These are phyloP conservation scores for Tilletia horrida DNA, from an alignment of 1,284 basidiomycete species.

Conservation along the genomic window DNA sequence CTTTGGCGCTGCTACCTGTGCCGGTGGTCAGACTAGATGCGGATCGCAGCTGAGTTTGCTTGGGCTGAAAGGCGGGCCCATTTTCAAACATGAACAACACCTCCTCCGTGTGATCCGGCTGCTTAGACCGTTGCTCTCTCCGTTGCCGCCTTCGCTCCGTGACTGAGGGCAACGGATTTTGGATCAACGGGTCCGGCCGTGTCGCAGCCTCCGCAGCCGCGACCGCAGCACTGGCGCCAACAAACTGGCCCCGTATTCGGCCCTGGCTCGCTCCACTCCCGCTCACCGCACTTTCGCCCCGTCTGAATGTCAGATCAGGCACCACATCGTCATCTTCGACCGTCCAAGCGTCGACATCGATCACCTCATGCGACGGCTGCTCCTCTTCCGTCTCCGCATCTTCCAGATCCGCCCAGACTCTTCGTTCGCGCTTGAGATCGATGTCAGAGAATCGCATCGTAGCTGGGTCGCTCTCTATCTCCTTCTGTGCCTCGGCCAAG, in stretches of 20 bases:
- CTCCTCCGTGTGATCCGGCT: background rate
- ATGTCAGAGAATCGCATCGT: conserved; percentile 1
- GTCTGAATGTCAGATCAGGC: background rate
- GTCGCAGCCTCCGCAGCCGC: no score
- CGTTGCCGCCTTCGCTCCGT: no score
- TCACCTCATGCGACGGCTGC: background rate
- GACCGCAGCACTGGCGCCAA: no score
- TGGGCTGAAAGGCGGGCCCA: background rate
- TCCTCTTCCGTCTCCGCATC: background rate
- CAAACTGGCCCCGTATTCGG: background rate
- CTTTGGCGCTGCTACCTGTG: no score
- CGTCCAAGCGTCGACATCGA: background rate
- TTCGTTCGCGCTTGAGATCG: conserved; percentile 1
- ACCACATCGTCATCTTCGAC: background rate
- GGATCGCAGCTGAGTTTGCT: no score
- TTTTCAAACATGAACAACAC: background rate
- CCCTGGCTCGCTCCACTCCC: background rate
- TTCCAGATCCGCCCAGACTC: conserved; percentile 3
- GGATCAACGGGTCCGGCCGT: no score
- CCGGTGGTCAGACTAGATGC: no score
- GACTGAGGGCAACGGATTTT: no score
- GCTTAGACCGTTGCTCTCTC: no score
- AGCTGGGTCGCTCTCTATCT: background rate
- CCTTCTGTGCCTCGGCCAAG: background rate
- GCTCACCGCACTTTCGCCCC: background rate